Percentiles rank a stretch among this genome's conserved stretches.
phyloP scores from a whole-genome alignment of 2,329 filamentous ascomycete species.

The Pseudocercospora fijiensis region DNA sequence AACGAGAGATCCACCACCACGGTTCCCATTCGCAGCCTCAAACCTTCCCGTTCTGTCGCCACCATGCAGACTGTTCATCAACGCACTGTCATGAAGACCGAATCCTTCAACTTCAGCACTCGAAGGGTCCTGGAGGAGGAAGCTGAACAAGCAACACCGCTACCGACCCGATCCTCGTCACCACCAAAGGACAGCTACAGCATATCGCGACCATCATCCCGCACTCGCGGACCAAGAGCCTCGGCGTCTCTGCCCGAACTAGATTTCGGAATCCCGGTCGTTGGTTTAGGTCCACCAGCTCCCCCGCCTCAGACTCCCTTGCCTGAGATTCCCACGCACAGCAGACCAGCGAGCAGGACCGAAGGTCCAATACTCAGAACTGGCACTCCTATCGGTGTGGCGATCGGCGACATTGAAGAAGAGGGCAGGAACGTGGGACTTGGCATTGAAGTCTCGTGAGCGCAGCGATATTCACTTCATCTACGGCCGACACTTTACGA shows the following conservation, averaged over 20 bases:
- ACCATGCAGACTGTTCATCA: slow-evolving; percentile 15
- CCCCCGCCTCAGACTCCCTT: slow-evolving; percentile 49
- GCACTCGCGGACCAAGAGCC: slow-evolving; percentile 18
- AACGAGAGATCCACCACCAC: slow-evolving; percentile 14
- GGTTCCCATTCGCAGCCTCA: slow-evolving; percentile 35
- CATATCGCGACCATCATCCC: slow-evolving; percentile 30
- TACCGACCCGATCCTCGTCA: slow-evolving; percentile 12
- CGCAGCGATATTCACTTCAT: background rate
- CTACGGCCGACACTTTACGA: background rate
- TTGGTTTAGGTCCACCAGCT: slow-evolving; percentile 47
- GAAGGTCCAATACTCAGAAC: slow-evolving; percentile 7
- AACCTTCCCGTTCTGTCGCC: slow-evolving; percentile 30
- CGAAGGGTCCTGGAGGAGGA: slow-evolving; percentile 18
- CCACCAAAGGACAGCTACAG: slow-evolving; percentile 9
- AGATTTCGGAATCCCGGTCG: slow-evolving; percentile 40
- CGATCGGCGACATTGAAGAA: slow-evolving; percentile 15
- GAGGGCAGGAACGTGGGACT: background rate
- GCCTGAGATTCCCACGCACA: slow-evolving; percentile 32
- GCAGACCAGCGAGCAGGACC: slow-evolving; percentile 18
- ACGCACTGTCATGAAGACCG: slow-evolving; percentile 4
- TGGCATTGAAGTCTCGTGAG: slow-evolving; percentile 2
- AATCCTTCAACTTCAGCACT: slow-evolving; percentile 14
- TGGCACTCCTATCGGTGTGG: slow-evolving; percentile 22
- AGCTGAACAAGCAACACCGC: slow-evolving; percentile 22
- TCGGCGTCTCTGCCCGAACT: slow-evolving; percentile 33